Percentiles rank a stretch among this genome's conserved stretches.
Evolutionary conservation across 257 asterid species (phyloP).

Genomic region (Przewalskia tangutica): DNA sequence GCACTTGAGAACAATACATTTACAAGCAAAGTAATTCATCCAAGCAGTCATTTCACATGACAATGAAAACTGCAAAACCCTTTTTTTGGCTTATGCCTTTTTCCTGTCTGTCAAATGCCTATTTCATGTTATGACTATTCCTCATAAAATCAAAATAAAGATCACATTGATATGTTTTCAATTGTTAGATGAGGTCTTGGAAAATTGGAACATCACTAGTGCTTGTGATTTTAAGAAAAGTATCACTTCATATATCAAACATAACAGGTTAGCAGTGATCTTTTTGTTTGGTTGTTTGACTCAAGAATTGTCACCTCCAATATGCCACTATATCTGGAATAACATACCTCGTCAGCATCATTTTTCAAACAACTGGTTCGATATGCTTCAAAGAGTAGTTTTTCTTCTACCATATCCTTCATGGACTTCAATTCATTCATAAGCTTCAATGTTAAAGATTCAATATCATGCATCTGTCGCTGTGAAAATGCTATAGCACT

Average conservation of each 20-base stretch:
- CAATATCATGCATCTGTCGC: constrained; percentile 84
- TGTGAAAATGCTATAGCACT: constrained; percentile 80
- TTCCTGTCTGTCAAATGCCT: background rate
- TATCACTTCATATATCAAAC: background rate
- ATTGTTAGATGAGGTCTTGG: background rate
- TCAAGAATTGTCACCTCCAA: background rate
- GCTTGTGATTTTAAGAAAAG: background rate
- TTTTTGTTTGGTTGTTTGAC: background rate
- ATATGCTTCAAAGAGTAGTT: constrained; percentile 65
- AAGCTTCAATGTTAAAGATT: constrained; percentile 61
- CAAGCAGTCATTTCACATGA: background rate
- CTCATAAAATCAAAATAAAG: background rate
- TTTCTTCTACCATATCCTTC: constrained; percentile 76
- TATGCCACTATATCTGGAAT: background rate
- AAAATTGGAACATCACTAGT: background rate
- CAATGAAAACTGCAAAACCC: background rate
- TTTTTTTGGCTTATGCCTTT: background rate
- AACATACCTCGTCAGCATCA: constrained; percentile 76
- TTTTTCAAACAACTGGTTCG: constrained; percentile 54
- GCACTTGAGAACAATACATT: background rate
- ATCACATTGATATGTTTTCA: background rate
- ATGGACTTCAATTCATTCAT: constrained; percentile 74
- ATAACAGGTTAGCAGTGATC: background rate
- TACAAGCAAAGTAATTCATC: background rate
- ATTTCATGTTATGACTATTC: background rate